Conservation (phyloP, 805 yeast species). For the Zygotorulaspora danielsina region DNA sequence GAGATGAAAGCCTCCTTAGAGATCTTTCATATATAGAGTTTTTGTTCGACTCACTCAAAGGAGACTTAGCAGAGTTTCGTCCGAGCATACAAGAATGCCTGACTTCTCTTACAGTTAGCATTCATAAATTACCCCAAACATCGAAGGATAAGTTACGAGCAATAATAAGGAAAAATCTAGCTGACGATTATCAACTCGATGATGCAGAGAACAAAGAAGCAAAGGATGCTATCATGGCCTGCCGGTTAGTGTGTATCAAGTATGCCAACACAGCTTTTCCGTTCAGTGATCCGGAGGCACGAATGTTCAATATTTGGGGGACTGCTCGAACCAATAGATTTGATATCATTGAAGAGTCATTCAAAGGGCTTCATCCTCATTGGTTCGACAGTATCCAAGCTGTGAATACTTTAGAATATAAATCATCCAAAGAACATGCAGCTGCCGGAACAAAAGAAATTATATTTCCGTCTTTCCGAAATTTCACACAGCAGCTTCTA, state of each 20-base stretch:
- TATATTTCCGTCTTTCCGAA: conserved; percentile 53
- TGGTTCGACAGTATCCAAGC: conserved; percentile 60
- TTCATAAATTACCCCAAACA: conserved; percentile 38
- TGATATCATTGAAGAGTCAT: conserved; percentile 76
- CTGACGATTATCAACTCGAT: conserved; percentile 30
- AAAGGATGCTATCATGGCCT: conserved; percentile 41
- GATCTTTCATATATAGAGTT: conserved; percentile 57
- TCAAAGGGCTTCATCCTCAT: conserved; percentile 75
- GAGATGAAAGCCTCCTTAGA: conserved; percentile 40
- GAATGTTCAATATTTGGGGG: conserved; percentile 66
- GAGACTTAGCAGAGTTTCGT: conserved; percentile 59
- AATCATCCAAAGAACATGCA: conserved; percentile 42
- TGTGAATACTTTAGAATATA: conserved; percentile 41
- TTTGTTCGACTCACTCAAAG: conserved; percentile 62
- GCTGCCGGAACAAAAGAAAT: conserved; percentile 37
- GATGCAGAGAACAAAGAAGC: conserved; percentile 20
- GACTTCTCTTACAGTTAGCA: conserved; percentile 50
- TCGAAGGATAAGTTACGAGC: conserved; percentile 43
- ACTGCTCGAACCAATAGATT: conserved; percentile 52
- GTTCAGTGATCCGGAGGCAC: conserved; percentile 62
- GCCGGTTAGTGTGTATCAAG: conserved; percentile 62
- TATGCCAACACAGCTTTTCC: conserved; percentile 60
- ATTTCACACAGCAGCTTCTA: conserved; percentile 36
- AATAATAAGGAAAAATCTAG: conserved; percentile 37
- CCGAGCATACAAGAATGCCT: conserved; percentile 69